Evolutionary conservation across 371 early-diverging fungal genomes (phyloP), one percentile per base, ranked within the genome.

Genomic region (Actinomortierella ambigua): DNA sequence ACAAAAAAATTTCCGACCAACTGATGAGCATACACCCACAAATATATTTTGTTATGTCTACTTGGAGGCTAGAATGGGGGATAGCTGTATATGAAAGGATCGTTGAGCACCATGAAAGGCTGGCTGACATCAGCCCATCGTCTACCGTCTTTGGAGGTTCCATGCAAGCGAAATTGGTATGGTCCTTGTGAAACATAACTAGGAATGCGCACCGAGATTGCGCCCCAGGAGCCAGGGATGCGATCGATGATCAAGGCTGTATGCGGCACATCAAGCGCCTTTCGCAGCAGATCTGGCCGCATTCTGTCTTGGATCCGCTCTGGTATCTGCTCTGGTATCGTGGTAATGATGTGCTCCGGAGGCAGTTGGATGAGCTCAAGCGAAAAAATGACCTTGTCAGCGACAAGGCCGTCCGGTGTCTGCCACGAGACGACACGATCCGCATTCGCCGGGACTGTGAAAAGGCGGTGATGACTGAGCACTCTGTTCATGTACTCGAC

Each of bases 81-180:
- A 24, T 53, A 61, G 9, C 18, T 20, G 28, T 61, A 65, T 13
- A 70, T 48, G 34, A 53, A 71, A 14, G 71, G 71, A 27, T 71
- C 65, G 5, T 65, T 65, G 17, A 56, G 53, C 18, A 73, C 75
- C 13, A n/a, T 53, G 50, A 71, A 63, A 6, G 63, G 63, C 60
- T 71, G 71, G 24, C 62, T 62, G 18, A 71, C 66, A 55, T 71
- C 71, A 9, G 43, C 63, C 71, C 55, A 71, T 54, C 52, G 29
- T 29, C 44, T 18, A 3, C 59, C 50, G 9, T 39, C 20, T 13
- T 27, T 40, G 5, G 50, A 49, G 1, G 44, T 24, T 0, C 66
- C 71, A 7, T 20, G 27, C 2, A 71, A 22, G 1, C 71, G 66
- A 3, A 65, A n/a, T 20, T 71, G 71, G 26, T 55, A 71, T 0